These are phyloP conservation scores for Phytophthora citricola DNA, from an alignment of 352 stramenopile species.

Conservation along the genomic window DNA sequence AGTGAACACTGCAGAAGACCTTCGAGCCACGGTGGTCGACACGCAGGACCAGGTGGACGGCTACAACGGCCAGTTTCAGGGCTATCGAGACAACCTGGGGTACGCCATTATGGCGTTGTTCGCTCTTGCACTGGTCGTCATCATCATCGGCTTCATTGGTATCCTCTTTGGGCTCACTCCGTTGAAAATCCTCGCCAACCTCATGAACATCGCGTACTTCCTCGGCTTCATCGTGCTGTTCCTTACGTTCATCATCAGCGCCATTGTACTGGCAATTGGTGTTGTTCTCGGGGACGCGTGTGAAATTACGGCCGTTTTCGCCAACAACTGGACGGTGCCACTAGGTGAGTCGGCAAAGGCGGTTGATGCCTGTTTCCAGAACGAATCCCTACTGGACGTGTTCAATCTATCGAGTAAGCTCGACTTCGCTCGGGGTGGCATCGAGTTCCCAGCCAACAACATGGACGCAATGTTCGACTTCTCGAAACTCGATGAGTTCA, in stretches of 20 bases:
- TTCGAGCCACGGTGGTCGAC: conserved; percentile 44
- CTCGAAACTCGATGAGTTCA: conserved; percentile 45
- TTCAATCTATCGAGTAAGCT: conserved; percentile 64
- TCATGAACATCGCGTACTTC: conserved; percentile 81
- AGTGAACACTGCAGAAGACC: conserved; percentile 32
- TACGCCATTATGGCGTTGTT: conserved; percentile 64
- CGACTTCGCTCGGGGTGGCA: conserved; percentile 62
- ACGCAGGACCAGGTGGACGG: conserved; percentile 40
- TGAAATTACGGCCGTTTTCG: conserved; percentile 56
- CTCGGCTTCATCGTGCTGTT: conserved; percentile 73
- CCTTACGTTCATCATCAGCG: conserved; percentile 66
- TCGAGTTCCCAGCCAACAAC: conserved; percentile 55
- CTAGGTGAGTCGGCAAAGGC: conserved; percentile 56
- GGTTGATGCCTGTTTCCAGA: conserved; percentile 69
- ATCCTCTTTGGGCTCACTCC: conserved; percentile 72
- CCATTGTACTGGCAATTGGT: conserved; percentile 60
- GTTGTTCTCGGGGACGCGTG: conserved; percentile 70
- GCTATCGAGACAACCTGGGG: conserved; percentile 48
- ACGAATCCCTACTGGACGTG: conserved; percentile 64
- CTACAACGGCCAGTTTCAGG: conserved; percentile 45
- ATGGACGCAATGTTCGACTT: conserved; percentile 55
- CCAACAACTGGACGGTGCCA: conserved; percentile 60
- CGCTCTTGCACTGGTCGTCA: conserved; percentile 53
- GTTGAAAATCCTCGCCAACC: conserved; percentile 63
- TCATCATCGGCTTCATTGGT: conserved; percentile 65